Evolutionary conservation across 2,329 filamentous ascomycete genomes (phyloP).

Genomic region (Alternaria sp.): DNA sequence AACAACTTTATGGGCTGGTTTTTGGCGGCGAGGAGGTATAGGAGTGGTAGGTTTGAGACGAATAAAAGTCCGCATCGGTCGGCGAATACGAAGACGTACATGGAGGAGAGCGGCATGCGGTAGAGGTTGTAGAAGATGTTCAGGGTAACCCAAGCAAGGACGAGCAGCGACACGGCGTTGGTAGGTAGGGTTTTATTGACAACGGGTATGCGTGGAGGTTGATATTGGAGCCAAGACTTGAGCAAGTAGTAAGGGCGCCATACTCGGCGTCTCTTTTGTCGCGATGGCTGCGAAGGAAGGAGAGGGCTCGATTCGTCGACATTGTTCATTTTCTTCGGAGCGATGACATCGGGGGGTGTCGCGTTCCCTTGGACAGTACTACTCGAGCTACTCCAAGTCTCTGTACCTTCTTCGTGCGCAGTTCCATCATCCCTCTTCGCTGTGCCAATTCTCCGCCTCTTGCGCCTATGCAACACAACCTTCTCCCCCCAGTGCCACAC

Average conservation of each 20-base stretch:
- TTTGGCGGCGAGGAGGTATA: slow-evolving; percentile 72
- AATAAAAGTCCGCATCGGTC: slow-evolving; percentile 66
- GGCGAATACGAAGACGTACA: slow-evolving; percentile 65
- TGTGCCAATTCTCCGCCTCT: slow-evolving; percentile 7
- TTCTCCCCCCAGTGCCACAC: slow-evolving; percentile 50
- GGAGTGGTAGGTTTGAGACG: slow-evolving; percentile 60
- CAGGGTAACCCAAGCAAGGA: slow-evolving; percentile 61
- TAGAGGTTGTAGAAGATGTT: slow-evolving; percentile 68
- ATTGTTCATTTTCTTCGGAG: slow-evolving; percentile 28
- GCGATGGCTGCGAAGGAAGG: slow-evolving; percentile 26
- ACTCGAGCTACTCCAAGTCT: slow-evolving; percentile 51
- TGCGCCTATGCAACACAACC: slow-evolving; percentile 28
- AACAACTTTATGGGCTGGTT: slow-evolving; percentile 69
- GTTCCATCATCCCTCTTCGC: neutral
- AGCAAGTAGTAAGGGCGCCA: slow-evolving; percentile 37
- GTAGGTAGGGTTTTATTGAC: slow-evolving; percentile 66
- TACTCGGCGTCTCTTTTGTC: slow-evolving; percentile 10
- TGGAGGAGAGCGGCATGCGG: slow-evolving; percentile 57
- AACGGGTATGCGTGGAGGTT: slow-evolving; percentile 65
- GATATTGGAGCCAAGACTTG: slow-evolving; percentile 60
- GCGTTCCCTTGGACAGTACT: slow-evolving; percentile 50
- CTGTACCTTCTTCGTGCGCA: slow-evolving; percentile 20
- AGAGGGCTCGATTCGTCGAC: slow-evolving; percentile 48
- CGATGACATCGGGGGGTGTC: slow-evolving; percentile 42
- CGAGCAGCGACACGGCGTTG: slow-evolving; percentile 64